A percentile compares a stretch with the other conserved stretches of the same genome.
Evolutionary conservation across 2,329 filamentous ascomycete species (phyloP).

Genomic region (Septoria petroselini): DNA sequence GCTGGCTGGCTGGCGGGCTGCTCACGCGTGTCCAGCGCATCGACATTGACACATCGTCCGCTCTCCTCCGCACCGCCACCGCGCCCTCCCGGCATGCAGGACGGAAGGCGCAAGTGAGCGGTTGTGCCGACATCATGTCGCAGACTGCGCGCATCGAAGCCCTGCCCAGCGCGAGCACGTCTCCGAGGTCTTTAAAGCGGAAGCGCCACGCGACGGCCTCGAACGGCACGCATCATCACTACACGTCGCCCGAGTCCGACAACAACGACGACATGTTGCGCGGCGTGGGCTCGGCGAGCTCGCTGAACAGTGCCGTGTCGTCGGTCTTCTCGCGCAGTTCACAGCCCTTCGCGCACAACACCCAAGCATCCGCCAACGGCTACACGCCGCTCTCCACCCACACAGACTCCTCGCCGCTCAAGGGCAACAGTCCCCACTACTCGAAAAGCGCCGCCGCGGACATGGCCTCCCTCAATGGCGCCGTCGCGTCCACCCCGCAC

Average conservation of each 20-base stretch:
- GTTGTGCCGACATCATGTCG: constrained; percentile 33
- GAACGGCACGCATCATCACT: constrained; percentile 25
- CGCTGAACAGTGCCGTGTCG: constrained; percentile 66
- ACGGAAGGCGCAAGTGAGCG: constrained; percentile 23
- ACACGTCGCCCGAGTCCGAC: constrained; percentile 35
- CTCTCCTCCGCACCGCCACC: background rate
- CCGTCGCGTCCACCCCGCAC: constrained; percentile 23
- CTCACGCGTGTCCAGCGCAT: too few relatives aligned
- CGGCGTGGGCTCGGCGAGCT: constrained; percentile 69
- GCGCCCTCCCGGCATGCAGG: constrained; percentile 12
- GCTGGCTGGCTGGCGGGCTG: too few relatives aligned
- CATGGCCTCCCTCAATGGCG: constrained; percentile 31
- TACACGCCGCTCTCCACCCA: constrained; percentile 63
- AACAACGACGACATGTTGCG: constrained; percentile 63
- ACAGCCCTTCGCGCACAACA: constrained; percentile 54
- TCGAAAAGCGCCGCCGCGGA: constrained; percentile 27
- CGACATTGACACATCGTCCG: background rate
- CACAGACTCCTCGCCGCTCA: constrained; percentile 62
- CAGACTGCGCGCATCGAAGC: too few relatives aligned
- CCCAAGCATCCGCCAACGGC: constrained; percentile 53
- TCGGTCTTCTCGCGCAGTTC: constrained; percentile 64
- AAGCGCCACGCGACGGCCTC: constrained; percentile 21
- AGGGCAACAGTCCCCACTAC: constrained; percentile 52
- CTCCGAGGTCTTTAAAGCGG: constrained; percentile 33
- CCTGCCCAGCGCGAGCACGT: constrained; percentile 19